These are phyloP conservation scores for Aspergillus sparsus DNA, from an alignment of 495 filamentous ascomycete species.

Conservation along the genomic window DNA sequence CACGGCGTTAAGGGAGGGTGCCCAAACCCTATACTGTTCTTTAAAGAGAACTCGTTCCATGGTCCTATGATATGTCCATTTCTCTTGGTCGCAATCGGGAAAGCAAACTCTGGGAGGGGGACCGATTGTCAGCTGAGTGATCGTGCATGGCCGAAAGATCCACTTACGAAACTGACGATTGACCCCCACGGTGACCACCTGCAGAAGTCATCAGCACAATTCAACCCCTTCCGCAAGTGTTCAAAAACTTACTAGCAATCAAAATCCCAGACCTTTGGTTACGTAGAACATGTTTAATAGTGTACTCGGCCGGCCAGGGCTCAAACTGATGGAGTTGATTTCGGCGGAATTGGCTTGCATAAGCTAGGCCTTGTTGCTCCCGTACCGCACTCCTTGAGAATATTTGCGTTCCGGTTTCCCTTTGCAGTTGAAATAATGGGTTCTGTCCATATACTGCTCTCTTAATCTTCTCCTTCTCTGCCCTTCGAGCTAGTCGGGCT, in stretches of 20 bases:
- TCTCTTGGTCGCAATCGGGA: constrained; percentile 36
- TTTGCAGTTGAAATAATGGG: constrained; percentile 29
- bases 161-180: constrained; percentile 42
- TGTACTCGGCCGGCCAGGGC: constrained; percentile 34
- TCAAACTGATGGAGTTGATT: constrained; percentile 39
- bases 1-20: too few relatives aligned
- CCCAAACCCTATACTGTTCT: constrained; percentile 36
- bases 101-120: constrained; percentile 36
- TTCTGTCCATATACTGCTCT: constrained; percentile 33
- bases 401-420: constrained; percentile 31
- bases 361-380: constrained; percentile 32
- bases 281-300: constrained; percentile 40
- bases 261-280: constrained; percentile 39
- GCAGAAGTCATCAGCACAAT: constrained; percentile 17
- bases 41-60: constrained; percentile 43
- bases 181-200: constrained; percentile 37
- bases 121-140: constrained; percentile 12
- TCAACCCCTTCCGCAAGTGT: neutral
- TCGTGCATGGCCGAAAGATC: constrained; percentile 7
- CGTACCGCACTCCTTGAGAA: constrained; percentile 23
- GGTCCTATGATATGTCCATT: constrained; percentile 39
- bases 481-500: constrained; percentile 29
- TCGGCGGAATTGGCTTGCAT: constrained; percentile 37
- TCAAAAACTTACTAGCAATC: constrained; percentile 36
- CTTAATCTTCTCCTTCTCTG: constrained; percentile 37